Evolutionary conservation across 2,329 filamentous ascomycete species (phyloP).

Genomic region (Hymenoscyphus repandus): DNA sequence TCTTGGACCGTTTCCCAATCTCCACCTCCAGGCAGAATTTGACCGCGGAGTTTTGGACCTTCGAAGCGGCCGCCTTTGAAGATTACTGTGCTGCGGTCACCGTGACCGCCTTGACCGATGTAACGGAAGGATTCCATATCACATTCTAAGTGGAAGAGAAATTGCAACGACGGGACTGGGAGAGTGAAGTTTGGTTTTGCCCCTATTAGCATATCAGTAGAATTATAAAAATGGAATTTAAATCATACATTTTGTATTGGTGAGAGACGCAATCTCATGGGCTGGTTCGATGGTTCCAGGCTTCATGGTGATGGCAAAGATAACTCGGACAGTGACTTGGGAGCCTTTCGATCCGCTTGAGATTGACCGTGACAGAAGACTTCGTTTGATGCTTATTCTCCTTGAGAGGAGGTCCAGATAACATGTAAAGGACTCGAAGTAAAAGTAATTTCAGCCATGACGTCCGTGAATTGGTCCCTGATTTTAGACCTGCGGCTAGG

Average conservation of each 20-base stretch:
- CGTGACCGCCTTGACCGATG: slow-evolving; percentile 5
- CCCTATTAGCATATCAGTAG: slow-evolving; percentile 1
- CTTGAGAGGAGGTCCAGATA: no score
- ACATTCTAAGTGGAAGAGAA: slow-evolving; percentile 10
- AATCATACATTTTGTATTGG: slow-evolving; percentile 4
- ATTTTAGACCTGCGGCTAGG: no score
- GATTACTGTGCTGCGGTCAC: slow-evolving; percentile 6
- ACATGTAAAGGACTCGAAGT: no score
- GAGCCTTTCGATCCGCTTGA: no score
- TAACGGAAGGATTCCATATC: slow-evolving; percentile 8
- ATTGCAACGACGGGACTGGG: slow-evolving; percentile 6
- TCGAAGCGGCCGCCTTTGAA: slow-evolving; percentile 6
- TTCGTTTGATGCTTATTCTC: no score
- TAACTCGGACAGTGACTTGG: neutral
- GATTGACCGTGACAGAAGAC: no score
- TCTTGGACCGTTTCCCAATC: slow-evolving; percentile 1
- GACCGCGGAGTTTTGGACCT: neutral
- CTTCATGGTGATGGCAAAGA: neutral
- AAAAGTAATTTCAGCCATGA: no score
- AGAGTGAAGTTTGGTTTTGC: slow-evolving; percentile 7
- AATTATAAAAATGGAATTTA: neutral
- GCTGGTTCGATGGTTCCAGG: slow-evolving; percentile 7
- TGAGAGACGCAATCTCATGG: slow-evolving; percentile 1
- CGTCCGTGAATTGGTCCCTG: no score
- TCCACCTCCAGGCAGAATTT: neutral